These are phyloP conservation scores for Mallotus nudiflorus DNA, from an alignment of 345 rosid genomes.

Conservation along the genomic window DNA sequence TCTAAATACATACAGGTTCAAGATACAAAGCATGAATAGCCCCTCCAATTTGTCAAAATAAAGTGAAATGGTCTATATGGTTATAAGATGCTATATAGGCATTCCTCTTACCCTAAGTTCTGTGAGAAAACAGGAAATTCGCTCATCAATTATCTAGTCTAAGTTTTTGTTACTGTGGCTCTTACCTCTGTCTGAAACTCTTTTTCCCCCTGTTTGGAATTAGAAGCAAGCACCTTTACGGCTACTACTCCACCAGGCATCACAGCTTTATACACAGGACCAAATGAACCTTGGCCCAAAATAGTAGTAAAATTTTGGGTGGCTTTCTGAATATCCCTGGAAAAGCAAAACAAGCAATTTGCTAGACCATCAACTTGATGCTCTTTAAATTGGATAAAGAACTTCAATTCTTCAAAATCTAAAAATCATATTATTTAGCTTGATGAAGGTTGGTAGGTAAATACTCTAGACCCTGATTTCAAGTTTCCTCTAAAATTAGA, in stretches of 20 bases:
- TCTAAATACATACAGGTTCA: background rate
- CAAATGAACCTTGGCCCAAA: slow-evolving; percentile 92
- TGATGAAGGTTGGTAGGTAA: background rate
- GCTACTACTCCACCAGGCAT: slow-evolving; percentile 70
- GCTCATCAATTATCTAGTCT: background rate
- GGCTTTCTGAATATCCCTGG: slow-evolving; percentile 94
- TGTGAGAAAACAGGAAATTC: background rate
- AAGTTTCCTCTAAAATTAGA: background rate
- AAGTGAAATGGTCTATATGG: background rate
- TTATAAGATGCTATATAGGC: background rate
- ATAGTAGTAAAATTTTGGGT: slow-evolving; percentile 78
- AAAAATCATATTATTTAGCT: background rate
- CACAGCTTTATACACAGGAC: slow-evolving; percentile 86
- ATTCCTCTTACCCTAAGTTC: background rate
- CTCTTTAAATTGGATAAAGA: background rate
- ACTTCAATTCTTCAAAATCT: background rate
- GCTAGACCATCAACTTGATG: background rate
- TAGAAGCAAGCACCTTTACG: slow-evolving; percentile 86
- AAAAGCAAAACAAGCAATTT: slow-evolving; percentile 7
- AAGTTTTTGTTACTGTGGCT: background rate
- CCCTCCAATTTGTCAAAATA: background rate
- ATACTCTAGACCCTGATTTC: background rate
- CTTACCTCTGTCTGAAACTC: slow-evolving; percentile 96
- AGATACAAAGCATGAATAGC: background rate
- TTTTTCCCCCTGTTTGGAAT: slow-evolving; percentile 87